Evolutionary conservation across 192 early-diverging fungal genomes (phyloP).

Genomic region (Linderina pennispora): DNA sequence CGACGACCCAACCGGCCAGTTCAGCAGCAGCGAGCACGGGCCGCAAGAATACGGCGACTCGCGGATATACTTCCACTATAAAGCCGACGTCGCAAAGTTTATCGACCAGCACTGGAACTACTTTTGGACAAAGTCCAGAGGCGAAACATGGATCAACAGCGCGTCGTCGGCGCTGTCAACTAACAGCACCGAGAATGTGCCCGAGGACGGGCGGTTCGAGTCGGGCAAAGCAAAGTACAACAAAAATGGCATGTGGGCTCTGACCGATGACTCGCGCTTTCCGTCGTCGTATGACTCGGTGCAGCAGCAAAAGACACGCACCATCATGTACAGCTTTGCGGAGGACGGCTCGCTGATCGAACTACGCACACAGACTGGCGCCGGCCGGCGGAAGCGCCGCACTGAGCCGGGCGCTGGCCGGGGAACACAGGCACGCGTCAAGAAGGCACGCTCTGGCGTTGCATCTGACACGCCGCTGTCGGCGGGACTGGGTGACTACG

Average conservation of each 20-base stretch:
- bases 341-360: slow-evolving; percentile 44
- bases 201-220: slow-evolving; percentile 47
- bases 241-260: slow-evolving; percentile 49
- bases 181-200: slow-evolving; percentile 49
- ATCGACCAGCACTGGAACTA: slow-evolving; percentile 61
- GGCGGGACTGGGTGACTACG: neutral
- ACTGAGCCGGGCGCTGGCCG: slow-evolving; percentile 18
- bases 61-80: slow-evolving; percentile 50
- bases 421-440: slow-evolving; percentile 8
- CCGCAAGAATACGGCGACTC: slow-evolving; percentile 48
- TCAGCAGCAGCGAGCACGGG: slow-evolving; percentile 42
- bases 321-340: slow-evolving; percentile 46
- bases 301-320: slow-evolving; percentile 48
- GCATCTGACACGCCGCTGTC: neutral
- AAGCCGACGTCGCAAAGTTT: slow-evolving; percentile 57
- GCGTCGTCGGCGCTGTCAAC: slow-evolving; percentile 54
- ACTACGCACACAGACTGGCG: slow-evolving; percentile 27
- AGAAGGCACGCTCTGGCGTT: slow-evolving; percentile 23
- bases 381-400: slow-evolving; percentile 38
- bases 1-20: slow-evolving; percentile 30
- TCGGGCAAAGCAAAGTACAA: slow-evolving; percentile 54
- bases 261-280: slow-evolving; percentile 43
- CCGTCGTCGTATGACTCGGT: slow-evolving; percentile 47
- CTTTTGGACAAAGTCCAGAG: slow-evolving; percentile 60
- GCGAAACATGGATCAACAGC: slow-evolving; percentile 59